Evolutionary conservation across 345 rosid species (phyloP).

Genomic region (Camelina hispida): DNA sequence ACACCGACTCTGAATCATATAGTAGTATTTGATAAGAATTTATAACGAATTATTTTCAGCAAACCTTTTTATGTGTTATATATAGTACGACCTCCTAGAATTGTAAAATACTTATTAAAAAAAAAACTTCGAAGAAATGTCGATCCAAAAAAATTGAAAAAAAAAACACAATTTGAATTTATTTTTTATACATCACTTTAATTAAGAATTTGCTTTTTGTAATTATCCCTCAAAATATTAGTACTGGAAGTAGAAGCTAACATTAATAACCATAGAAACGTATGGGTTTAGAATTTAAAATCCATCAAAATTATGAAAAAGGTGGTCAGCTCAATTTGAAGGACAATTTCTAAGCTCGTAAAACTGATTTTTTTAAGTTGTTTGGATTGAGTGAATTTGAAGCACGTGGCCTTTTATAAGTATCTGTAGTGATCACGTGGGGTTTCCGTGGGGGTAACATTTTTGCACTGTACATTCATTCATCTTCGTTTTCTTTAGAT

Average conservation of each 20-base stretch:
- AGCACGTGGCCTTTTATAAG: not conserved
- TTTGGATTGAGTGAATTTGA: not conserved
- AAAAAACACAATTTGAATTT: too few species aligned
- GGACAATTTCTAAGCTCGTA: not conserved
- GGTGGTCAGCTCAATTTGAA: too few species aligned
- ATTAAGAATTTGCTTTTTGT: too few species aligned
- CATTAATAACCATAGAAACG: too few species aligned
- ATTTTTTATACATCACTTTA: too few species aligned
- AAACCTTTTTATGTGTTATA: not conserved
- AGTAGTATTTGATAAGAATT: too few species aligned
- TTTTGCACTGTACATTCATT: not conserved
- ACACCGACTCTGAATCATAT: too few species aligned
- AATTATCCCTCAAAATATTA: too few species aligned
- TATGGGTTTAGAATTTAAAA: not conserved
- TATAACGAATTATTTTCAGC: not conserved
- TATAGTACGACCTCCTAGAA: not conserved
- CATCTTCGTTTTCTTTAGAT: not conserved
- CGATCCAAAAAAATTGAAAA: not conserved
- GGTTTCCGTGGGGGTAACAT: slow-evolving; percentile 11
- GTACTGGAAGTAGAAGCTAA: too few species aligned
- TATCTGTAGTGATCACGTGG: not conserved
- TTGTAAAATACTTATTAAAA: too few species aligned
- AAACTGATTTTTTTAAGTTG: not conserved
- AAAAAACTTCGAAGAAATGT: too few species aligned
- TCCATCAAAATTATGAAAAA: not conserved